Evolutionary conservation across 2,329 filamentous ascomycete species (phyloP).

Genomic region (Venturia nashicola): DNA sequence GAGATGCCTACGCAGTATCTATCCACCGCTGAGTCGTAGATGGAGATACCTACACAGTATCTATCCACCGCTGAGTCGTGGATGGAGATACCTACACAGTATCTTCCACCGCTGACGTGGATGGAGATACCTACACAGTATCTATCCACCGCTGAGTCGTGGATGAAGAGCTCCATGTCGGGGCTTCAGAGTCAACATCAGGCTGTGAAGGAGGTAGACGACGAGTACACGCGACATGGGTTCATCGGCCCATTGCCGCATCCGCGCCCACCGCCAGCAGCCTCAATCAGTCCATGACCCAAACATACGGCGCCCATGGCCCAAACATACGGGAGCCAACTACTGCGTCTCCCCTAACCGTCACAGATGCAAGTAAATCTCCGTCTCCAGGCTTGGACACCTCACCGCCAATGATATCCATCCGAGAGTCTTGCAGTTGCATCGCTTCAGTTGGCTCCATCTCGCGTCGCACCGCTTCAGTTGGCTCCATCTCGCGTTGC

Average conservation of each 20-base stretch:
- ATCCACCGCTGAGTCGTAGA: no score
- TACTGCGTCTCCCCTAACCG: background rate
- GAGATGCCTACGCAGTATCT: no score
- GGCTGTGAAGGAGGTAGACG: background rate
- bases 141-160: background rate
- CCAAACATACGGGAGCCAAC: background rate
- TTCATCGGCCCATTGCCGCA: background rate
- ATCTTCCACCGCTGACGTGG: no score
- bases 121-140: no score
- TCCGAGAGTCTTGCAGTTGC: background rate
- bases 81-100: no score
- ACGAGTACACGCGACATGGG: background rate
- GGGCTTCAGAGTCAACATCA: background rate
- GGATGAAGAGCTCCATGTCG: background rate
- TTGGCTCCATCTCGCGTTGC: background rate
- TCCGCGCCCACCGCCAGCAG: slow-evolving; percentile 2
- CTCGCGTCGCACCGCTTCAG: no score
- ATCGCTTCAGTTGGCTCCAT: background rate
- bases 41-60: no score
- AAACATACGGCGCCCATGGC: background rate
- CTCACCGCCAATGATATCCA: background rate
- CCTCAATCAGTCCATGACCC: background rate
- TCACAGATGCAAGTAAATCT: background rate
- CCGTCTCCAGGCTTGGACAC: background rate
- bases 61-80: no score